phyloP scores from a whole-genome alignment of 2,329 filamentous ascomycete species.

The Trichoderma simmonsii region DNA sequence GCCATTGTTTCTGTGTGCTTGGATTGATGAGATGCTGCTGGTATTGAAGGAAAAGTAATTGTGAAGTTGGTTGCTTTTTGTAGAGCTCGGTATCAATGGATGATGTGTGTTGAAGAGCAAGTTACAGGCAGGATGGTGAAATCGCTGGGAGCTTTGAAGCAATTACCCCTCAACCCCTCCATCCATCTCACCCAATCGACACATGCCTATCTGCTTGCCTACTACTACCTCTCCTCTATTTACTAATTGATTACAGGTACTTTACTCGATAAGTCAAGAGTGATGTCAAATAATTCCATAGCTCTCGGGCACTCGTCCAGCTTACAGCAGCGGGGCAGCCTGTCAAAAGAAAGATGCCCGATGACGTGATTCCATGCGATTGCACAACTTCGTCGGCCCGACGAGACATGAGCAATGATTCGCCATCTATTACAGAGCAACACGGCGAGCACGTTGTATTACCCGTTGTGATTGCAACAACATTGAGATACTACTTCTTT shows the following conservation, averaged over 20 bases:
- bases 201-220: background rate
- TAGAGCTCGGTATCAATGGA: background rate
- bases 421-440: background rate
- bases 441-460: background rate
- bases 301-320: background rate
- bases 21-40: too few species aligned
- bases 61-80: conserved; percentile 20
- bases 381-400: background rate
- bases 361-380: conserved; percentile 12
- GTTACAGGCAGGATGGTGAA: background rate
- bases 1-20: conserved; percentile 52
- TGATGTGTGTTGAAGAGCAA: background rate
- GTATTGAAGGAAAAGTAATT: background rate
- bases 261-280: background rate
- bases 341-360: background rate
- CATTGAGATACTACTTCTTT: too few species aligned
- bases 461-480: too few species aligned
- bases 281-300: background rate
- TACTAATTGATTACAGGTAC: background rate
- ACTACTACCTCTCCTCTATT: background rate
- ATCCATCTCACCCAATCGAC: background rate
- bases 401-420: background rate
- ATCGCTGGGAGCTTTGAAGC: background rate
- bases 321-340: conserved; percentile 1
- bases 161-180: conserved; percentile 1